Evolutionary conservation across 139 green algal genomes (phyloP), one percentile per base, ranked within the genome.

Genomic region (Trebouxia sp.): DNA sequence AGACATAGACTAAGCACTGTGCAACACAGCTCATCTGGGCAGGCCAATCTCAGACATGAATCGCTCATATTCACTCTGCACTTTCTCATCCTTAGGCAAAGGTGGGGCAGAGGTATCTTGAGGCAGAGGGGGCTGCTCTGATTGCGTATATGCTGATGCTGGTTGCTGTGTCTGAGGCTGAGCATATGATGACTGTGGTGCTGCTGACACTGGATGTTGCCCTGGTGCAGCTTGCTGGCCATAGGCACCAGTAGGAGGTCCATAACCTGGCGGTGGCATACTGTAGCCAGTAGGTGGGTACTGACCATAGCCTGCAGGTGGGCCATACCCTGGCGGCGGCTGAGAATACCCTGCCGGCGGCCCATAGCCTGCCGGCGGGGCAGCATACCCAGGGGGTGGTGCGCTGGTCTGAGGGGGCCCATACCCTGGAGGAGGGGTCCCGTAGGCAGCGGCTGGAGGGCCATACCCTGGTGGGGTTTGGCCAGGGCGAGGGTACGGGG

Each of bases 41-140:
- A 75, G 74, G 30, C 78, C 72, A 76, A 89, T 83, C 51, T 90
- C 88, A 20, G 65, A 37, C 85, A 89, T 87, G 76, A 91, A 91
- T 6, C 81, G 80, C 81, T 88, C 83, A 62, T 91, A 91, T 75
- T 91, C 85, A 43, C 50, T 83, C 76, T 84, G 69, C 50, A 84
- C 81, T n/a, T 47, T 53, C n/a, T 76, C 70, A 42, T 75, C 56
- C 24, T 53, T 77, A 38, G 79, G 84, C 38, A 79, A 41, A 15
- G 82, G 77, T 30, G 76, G 77, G 17, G 66, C 66, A 65, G 74
- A 53, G n/a, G 58, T 51, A 41, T 62, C 32, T 28, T 78, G 51
- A n/a, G 85, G 75, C 35, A 84, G 79, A 39, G 82, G 82, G 8
- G 79, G 82, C 15, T 80, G 79, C 47, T 72, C 62, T 26, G 62